Conservation (phyloP, 1,284 basidiomycete species). For the Boletellus deceptivus region DNA sequence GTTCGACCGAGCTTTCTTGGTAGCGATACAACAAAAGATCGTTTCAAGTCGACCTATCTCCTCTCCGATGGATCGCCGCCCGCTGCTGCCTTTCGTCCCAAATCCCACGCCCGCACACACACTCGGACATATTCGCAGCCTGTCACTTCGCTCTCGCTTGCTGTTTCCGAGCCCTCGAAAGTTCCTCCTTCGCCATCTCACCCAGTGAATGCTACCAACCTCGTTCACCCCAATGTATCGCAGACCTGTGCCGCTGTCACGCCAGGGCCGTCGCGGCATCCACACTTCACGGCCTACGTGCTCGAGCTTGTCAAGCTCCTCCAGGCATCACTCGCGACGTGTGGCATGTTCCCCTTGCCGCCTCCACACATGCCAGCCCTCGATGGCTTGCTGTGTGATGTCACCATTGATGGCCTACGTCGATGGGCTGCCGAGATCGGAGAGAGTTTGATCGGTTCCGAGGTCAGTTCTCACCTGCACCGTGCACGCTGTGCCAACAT, state of each 20-base stretch:
- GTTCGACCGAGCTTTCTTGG: constrained; percentile 9
- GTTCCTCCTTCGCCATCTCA: constrained; percentile 19
- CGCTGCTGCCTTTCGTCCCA: constrained; percentile 27
- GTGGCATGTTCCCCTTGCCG: constrained; percentile 53
- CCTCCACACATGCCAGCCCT: constrained; percentile 25
- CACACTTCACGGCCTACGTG: constrained; percentile 46
- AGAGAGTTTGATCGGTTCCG: constrained; percentile 55
- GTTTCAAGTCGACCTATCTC: constrained; percentile 68
- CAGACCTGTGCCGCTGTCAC: constrained; percentile 10
- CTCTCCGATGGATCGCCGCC: constrained; percentile 43
- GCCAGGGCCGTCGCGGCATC: constrained; percentile 25
- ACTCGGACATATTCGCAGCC: constrained; percentile 31
- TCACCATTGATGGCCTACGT: constrained; percentile 65
- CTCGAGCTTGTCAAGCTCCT: constrained; percentile 72
- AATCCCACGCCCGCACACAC: constrained; percentile 30
- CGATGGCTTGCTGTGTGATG: constrained; percentile 73
- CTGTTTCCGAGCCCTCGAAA: constrained; percentile 20
- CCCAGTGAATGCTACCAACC: constrained; percentile 9
- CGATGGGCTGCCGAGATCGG: constrained; percentile 67
- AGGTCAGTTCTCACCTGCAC: constrained; percentile 42
- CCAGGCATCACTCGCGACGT: constrained; percentile 66
- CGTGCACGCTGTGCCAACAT: constrained; percentile 3
- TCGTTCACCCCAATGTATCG: constrained; percentile 11
- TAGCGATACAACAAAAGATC: constrained; percentile 74
- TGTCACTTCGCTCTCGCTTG: constrained; percentile 26